A percentile compares a stretch with the other conserved stretches of the same genome.
phyloP scores from a whole-genome alignment of 2,329 filamentous ascomycete genomes.

The Tolypocladium ovalisporum region DNA sequence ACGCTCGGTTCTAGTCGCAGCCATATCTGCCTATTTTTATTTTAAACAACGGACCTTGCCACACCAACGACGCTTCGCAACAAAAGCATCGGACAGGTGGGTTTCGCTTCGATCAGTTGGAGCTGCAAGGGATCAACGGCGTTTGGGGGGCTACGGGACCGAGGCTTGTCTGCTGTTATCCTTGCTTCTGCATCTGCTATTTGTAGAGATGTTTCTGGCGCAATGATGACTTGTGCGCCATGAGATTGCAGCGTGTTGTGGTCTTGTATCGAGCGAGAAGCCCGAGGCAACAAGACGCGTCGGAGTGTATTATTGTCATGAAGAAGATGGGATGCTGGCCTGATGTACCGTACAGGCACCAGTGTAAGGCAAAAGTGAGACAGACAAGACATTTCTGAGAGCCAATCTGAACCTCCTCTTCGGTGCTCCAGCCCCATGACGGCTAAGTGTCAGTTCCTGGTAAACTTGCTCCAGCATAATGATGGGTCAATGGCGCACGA shows the following conservation, averaged over 20 bases:
- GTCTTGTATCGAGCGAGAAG: neutral
- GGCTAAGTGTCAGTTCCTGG: neutral
- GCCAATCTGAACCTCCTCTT: no score
- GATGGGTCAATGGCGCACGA: neutral
- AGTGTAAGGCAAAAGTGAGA: neutral
- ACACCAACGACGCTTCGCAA: neutral
- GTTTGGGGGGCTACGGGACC: neutral
- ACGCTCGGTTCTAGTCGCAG: conserved; percentile 6
- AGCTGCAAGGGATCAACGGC: neutral
- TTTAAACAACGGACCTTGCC: conserved; percentile 1
- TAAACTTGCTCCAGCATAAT: neutral
- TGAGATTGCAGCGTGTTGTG: neutral
- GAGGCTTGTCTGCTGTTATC: neutral
- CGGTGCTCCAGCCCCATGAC: no score
- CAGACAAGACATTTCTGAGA: neutral
- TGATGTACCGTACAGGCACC: neutral
- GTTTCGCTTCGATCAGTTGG: neutral
- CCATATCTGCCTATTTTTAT: conserved; percentile 2
- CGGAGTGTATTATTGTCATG: neutral
- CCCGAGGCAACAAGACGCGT: neutral
- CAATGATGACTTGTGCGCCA: neutral
- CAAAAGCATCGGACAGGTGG: neutral
- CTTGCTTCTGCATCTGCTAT: neutral
- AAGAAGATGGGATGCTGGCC: neutral
- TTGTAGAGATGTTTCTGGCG: neutral